These are phyloP conservation scores for Penicillium cataractarum DNA, from an alignment of 495 filamentous ascomycete genomes.

Conservation along the genomic window DNA sequence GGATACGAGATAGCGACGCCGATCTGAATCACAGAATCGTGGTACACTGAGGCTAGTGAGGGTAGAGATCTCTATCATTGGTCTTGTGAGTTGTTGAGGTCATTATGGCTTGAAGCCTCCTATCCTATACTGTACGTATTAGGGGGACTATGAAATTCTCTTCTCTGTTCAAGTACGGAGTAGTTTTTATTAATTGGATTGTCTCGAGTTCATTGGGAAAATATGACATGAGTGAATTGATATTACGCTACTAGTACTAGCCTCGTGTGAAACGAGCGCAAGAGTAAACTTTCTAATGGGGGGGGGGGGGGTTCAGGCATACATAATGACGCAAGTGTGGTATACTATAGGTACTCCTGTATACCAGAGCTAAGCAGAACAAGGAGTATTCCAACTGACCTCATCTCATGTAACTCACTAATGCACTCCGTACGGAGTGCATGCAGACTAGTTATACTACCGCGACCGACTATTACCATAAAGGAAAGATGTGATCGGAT, in stretches of 20 bases:
- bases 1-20: slow-evolving; percentile 35
- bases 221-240: background rate
- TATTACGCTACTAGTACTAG: background rate
- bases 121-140: background rate
- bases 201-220: background rate
- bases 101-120: background rate
- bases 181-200: background rate
- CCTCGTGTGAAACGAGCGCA: slow-evolving; percentile 20
- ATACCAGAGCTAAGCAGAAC: background rate
- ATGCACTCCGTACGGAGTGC: slow-evolving; percentile 1
- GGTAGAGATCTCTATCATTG: background rate
- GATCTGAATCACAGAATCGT: slow-evolving; percentile 40
- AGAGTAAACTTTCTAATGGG: background rate
- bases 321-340: slow-evolving; percentile 17
- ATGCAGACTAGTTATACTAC: background rate
- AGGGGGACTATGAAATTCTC: no score
- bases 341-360: background rate
- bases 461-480: background rate
- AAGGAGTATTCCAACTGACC: background rate
- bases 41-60: background rate
- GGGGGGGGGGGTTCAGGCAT: background rate
- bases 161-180: no score
- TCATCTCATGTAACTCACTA: slow-evolving; percentile 3
- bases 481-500: slow-evolving; percentile 9
- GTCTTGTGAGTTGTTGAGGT: background rate